Base-by-base conservation (phyloP, 495 filamentous ascomycete genomes). In the Tuber borchii region DNA sequence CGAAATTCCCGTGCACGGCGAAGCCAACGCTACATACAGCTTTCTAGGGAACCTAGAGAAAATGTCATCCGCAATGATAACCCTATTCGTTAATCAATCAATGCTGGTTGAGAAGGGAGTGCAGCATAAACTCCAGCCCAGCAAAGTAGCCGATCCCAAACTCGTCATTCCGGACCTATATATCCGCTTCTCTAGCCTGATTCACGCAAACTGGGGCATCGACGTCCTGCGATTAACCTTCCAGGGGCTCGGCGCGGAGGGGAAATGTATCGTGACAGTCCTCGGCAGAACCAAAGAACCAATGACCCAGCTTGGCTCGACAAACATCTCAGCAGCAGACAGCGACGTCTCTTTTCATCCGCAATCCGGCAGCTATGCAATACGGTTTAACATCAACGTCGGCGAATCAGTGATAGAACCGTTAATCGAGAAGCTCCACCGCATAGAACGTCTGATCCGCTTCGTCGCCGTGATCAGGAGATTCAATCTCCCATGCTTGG, bases 401-500 rank as follows among this genome's bases (percentile, higher is more conserved):
- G 90, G 90, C 39, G 85, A 85, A 51, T 84, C 87, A 0, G 84
- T 89, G 2, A 84, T 93, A 31, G 83, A 86, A 14, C 81, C 84
- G 39, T 85, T 94, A 9, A 80, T 83, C 22, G 83, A 87, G 37
- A 88, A 90, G 16, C 82, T 93, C 8, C 84, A 87, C 71, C 87
- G 88, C 34, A 86, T 94, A 69, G 88, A 90, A 76, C 88, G 88
- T 16, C 82, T 94, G 31, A 88, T 91, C n/a, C 84, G 86, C 40
- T 90, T 92, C 73, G 85, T 92, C 43, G 85, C 87, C n/a, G 88
- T 88, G 31, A 86, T 93, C 70, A 84, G 87, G 56, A 82, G 81
- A n/a, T 87, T 86, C 69, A 84, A 86, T 20, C 85, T 91, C 9
- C 83, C 80, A 37, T 88, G 87, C 78, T 86, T 88, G 69, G 85